phyloP scores from a whole-genome alignment of 345 rosid species.

The Hibiscus mutabilis region DNA sequence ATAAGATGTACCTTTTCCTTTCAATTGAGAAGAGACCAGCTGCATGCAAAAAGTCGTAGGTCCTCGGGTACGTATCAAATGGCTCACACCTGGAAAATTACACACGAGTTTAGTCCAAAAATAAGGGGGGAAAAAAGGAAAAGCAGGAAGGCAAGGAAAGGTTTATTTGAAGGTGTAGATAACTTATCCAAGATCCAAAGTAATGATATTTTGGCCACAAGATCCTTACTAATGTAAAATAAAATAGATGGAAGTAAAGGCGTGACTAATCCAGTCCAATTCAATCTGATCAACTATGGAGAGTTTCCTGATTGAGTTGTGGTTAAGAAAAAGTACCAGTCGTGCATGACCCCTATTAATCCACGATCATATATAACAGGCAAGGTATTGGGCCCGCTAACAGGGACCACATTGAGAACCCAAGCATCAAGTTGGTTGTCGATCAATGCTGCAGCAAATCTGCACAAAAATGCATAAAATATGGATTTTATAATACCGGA shows the following conservation, averaged over 20 bases:
- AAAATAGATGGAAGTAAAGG: neutral
- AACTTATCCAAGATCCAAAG: neutral
- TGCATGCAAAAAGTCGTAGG: constrained; percentile 82
- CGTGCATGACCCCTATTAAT: constrained; percentile 89
- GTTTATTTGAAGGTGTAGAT: neutral
- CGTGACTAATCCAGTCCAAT: neutral
- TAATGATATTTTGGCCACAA: neutral
- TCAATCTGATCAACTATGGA: neutral
- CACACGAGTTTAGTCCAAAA: neutral
- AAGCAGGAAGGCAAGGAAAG: neutral
- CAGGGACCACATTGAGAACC: constrained; percentile 91
- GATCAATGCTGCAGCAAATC: constrained; percentile 84
- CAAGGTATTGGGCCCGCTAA: constrained; percentile 82
- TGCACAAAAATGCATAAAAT: constrained; percentile 30
- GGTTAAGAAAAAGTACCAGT: constrained; percentile 55
- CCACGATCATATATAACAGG: constrained; percentile 98
- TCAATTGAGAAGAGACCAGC: constrained; percentile 88
- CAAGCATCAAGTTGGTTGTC: constrained; percentile 67
- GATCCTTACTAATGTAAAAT: neutral
- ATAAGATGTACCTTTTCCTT: constrained; percentile 58
- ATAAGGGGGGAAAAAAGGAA: neutral
- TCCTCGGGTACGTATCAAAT: constrained; percentile 94
- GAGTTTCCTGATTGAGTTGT: neutral
- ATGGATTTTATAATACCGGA: constrained; percentile 4
- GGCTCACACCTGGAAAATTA: constrained; percentile 78